Conservation (phyloP, 164 flowering plant species). For the Vitis rupestris region DNA sequence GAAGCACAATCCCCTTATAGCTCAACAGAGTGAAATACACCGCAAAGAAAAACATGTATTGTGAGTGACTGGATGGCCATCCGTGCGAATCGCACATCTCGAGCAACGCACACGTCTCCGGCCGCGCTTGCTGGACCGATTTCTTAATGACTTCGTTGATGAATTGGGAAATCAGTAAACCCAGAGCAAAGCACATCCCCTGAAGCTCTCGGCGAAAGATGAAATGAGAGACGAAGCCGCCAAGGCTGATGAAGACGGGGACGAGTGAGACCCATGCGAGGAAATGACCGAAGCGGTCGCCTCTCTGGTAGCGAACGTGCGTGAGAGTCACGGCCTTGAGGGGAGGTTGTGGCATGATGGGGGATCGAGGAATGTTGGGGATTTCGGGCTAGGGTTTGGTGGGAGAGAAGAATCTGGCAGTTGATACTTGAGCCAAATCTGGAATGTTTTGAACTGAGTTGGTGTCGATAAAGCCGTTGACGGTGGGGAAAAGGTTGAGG, state of each 20-base stretch:
- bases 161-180: constrained; percentile 73
- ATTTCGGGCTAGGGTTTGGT: too few relatives aligned
- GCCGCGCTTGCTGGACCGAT: constrained; percentile 76
- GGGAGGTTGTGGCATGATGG: constrained; percentile 21
- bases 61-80: constrained; percentile 96
- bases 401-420: too few relatives aligned
- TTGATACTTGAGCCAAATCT: too few relatives aligned
- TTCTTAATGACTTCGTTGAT: constrained; percentile 68
- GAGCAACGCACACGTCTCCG: constrained; percentile 69
- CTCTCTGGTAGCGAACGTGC: constrained; percentile 74
- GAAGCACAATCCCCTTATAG: constrained; percentile 33
- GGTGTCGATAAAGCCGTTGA: too few relatives aligned
- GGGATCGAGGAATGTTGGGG: background rate
- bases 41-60: constrained; percentile 93
- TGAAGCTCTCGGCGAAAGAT: constrained; percentile 89
- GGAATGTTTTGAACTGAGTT: too few relatives aligned
- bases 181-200: constrained; percentile 72
- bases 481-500: too few relatives aligned
- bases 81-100: constrained; percentile 96
- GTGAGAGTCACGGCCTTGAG: constrained; percentile 87
- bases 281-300: constrained; percentile 73
- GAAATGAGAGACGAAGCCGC: constrained; percentile 81
- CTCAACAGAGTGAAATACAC: constrained; percentile 57
- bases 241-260: constrained; percentile 84
- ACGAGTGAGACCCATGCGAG: constrained; percentile 89